phyloP scores from a whole-genome alignment of 331 rosid species.

The Ulmus americana region DNA sequence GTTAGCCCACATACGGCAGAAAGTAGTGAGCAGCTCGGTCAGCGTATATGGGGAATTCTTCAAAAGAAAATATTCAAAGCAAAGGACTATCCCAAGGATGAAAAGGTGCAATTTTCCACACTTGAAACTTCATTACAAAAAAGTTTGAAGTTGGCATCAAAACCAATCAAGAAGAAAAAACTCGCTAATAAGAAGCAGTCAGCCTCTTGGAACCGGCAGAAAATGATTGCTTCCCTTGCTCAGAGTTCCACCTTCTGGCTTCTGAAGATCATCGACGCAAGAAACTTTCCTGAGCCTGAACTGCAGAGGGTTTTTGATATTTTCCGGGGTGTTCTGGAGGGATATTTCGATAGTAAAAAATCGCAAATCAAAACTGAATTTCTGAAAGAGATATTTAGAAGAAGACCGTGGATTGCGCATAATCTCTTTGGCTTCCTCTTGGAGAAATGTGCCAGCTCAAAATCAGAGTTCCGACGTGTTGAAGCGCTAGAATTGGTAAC shows the following conservation, averaged over 20 bases:
- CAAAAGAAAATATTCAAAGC: conserved; percentile 73
- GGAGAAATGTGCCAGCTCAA: conserved; percentile 60
- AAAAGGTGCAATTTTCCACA: conserved; percentile 48
- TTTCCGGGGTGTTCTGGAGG: conserved; percentile 45
- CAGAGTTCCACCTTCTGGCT: conserved; percentile 82
- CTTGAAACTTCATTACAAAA: conserved; percentile 72
- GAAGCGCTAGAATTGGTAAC: conserved; percentile 69
- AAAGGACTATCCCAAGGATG: conserved; percentile 78
- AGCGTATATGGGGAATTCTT: conserved; percentile 86
- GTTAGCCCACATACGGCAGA: conserved; percentile 72
- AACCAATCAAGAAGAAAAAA: conserved; percentile 64
- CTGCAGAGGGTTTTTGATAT: conserved; percentile 51
- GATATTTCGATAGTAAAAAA: conserved; percentile 63
- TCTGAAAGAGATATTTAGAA: conserved; percentile 62
- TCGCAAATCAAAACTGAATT: conserved; percentile 72
- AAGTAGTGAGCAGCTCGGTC: conserved; percentile 86
- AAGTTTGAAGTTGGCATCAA: conserved; percentile 78
- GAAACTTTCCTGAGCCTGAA: conserved; percentile 45
- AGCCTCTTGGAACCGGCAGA: conserved; percentile 56
- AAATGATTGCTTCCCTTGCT: conserved; percentile 64
- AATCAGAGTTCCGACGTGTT: conserved; percentile 72
- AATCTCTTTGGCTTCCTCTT: conserved; percentile 51
- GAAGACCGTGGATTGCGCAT: conserved; percentile 80
- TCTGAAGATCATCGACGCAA: conserved; percentile 70
- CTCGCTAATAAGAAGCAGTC: conserved; percentile 57